Percentiles rank a stretch among this genome's conserved stretches.
Evolutionary conservation across 2,329 filamentous ascomycete genomes (phyloP).

Genomic region (Alternaria longipes): DNA sequence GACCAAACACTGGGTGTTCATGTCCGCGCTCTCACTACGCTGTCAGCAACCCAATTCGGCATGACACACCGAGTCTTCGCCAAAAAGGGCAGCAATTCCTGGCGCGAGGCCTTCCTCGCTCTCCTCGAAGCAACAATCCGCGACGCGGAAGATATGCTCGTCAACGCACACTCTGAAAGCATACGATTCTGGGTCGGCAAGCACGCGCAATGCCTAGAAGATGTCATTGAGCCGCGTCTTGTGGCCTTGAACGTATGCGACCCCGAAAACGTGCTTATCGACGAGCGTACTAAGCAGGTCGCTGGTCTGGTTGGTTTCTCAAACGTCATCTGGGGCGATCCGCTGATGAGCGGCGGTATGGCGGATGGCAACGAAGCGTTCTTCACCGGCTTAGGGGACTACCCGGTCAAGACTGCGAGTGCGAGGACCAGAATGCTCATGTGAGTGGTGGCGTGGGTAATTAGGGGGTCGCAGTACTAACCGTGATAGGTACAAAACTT

Average conservation of each 20-base stretch:
- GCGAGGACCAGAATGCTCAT: constrained; percentile 52
- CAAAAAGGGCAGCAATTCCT: constrained; percentile 59
- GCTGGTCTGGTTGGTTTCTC: constrained; percentile 63
- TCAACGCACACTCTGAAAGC: constrained; percentile 65
- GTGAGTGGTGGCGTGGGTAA: constrained; percentile 43
- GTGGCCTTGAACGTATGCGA: constrained; percentile 61
- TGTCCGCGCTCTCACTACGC: constrained; percentile 55
- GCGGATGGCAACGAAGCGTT: constrained; percentile 52
- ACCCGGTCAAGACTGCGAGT: constrained; percentile 42
- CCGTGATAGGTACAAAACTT: constrained; percentile 54
- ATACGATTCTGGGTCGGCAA: constrained; percentile 61
- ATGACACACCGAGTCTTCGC: constrained; percentile 58
- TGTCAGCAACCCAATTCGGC: constrained; percentile 62
- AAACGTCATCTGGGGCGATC: constrained; percentile 65
- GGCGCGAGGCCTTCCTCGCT: constrained; percentile 62
- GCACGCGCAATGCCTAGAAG: constrained; percentile 58
- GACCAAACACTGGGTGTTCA: constrained; percentile 54
- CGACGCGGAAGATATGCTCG: constrained; percentile 67
- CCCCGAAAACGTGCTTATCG: constrained; percentile 61
- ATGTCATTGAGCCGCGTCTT: constrained; percentile 61
- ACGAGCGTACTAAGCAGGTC: constrained; percentile 58
- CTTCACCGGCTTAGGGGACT: constrained; percentile 54
- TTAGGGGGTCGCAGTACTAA: constrained; percentile 13
- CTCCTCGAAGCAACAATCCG: constrained; percentile 64
- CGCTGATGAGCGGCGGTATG: constrained; percentile 61